Evolutionary conservation across 805 yeast species (phyloP).

Genomic region (Candida orba): DNA sequence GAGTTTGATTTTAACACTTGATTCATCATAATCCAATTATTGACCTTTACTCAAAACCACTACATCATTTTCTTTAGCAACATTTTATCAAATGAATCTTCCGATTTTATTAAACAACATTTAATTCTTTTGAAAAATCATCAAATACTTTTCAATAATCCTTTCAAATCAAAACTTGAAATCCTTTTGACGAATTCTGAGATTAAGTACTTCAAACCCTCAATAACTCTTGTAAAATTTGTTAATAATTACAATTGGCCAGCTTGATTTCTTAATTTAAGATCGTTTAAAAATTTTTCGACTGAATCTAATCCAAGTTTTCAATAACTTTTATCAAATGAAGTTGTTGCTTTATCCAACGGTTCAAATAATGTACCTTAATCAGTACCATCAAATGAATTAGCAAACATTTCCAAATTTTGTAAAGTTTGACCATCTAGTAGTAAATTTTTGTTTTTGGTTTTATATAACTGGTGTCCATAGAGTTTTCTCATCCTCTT

Average conservation of each 20-base stretch:
- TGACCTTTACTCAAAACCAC: constrained; percentile 77
- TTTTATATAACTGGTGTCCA: constrained; percentile 29
- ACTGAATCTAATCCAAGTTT: constrained; percentile 86
- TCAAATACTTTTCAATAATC: constrained; percentile 42
- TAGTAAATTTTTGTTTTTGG: constrained; percentile 58
- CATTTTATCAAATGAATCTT: constrained; percentile 73
- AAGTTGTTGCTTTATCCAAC: constrained; percentile 76
- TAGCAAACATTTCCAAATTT: constrained; percentile 83
- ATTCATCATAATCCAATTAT: constrained; percentile 80
- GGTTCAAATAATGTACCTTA: constrained; percentile 83
- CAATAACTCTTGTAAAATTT: constrained; percentile 78
- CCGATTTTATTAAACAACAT: constrained; percentile 55
- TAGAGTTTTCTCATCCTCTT: background rate
- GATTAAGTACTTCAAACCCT: constrained; percentile 75
- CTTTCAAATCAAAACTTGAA: constrained; percentile 34
- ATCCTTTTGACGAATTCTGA: constrained; percentile 34
- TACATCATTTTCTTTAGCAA: constrained; percentile 57
- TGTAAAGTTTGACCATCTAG: constrained; percentile 90
- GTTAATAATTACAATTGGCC: constrained; percentile 67
- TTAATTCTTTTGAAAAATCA: constrained; percentile 48
- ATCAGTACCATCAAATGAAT: constrained; percentile 81
- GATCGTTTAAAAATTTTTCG: constrained; percentile 61
- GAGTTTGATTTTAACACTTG: constrained; percentile 44
- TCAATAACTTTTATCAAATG: constrained; percentile 83
- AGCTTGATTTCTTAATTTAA: constrained; percentile 76